These are phyloP conservation scores for Gnaphalium uliginosum DNA, from an alignment of 129 eudicot species.

Conservation along the genomic window DNA sequence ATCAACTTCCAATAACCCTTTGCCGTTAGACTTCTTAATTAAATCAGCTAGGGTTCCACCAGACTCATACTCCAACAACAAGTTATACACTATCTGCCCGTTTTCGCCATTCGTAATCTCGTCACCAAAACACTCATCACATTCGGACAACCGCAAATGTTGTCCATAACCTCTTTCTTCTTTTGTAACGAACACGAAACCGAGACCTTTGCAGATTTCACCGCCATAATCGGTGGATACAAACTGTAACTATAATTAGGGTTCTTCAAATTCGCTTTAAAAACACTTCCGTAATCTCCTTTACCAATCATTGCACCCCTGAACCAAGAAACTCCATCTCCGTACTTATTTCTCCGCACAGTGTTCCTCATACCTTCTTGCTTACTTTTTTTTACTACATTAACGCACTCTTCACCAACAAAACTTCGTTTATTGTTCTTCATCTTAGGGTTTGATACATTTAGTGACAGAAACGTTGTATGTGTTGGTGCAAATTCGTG, in stretches of 20 bases:
- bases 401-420: background rate
- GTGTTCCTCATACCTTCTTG: slow-evolving; percentile 6
- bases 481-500: background rate
- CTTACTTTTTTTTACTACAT: slow-evolving; percentile 28
- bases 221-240: slow-evolving; percentile 38
- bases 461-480: background rate
- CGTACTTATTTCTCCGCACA: slow-evolving; percentile 12
- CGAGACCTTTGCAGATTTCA: slow-evolving; percentile 58
- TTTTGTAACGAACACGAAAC: slow-evolving; percentile 68
- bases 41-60: slow-evolving; percentile 72
- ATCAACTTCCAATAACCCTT: slow-evolving; percentile 56
- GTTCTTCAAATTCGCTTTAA: slow-evolving; percentile 20
- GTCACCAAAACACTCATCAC: slow-evolving; percentile 60
- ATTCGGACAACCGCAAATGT: slow-evolving; percentile 43
- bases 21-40: slow-evolving; percentile 43
- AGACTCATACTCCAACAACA: slow-evolving; percentile 72
- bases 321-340: slow-evolving; percentile 38
- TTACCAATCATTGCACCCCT: slow-evolving; percentile 31
- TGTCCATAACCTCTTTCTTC: slow-evolving; percentile 59
- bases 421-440: slow-evolving; percentile 29
- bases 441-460: slow-evolving; percentile 27
- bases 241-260: slow-evolving; percentile 24
- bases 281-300: slow-evolving; percentile 33
- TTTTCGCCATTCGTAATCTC: slow-evolving; percentile 50
- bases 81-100: slow-evolving; percentile 61